These are phyloP conservation scores for Paramecium octaurelia DNA, from an alignment of 73 alveolate species.

Conservation along the genomic window DNA sequence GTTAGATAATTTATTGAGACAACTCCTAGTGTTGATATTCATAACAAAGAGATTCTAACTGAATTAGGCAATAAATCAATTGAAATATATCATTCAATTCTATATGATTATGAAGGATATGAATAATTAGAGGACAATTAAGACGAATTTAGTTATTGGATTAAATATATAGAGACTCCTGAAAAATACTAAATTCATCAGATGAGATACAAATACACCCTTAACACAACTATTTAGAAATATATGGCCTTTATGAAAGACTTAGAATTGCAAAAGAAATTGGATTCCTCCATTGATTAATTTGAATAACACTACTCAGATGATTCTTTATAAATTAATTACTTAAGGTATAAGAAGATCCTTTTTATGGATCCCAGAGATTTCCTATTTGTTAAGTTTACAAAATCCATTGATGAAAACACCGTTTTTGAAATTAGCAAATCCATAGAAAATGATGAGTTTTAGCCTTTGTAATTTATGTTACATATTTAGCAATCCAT, in stretches of 20 bases:
- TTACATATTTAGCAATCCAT: background rate
- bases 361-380: slow-evolving; percentile 50
- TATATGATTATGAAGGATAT: background rate
- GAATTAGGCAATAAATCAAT: background rate
- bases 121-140: background rate
- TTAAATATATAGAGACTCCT: slow-evolving; percentile 12
- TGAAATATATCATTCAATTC: background rate
- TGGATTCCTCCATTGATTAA: background rate
- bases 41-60: background rate
- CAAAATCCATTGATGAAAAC: background rate
- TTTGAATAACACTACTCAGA: background rate
- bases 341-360: slow-evolving; percentile 19
- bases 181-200: slow-evolving; percentile 1
- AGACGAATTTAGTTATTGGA: slow-evolving; percentile 37
- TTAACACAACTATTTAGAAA: background rate
- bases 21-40: background rate
- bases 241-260: slow-evolving; percentile 33
- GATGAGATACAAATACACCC: slow-evolving; percentile 31
- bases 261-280: background rate
- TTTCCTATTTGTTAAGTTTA: background rate
- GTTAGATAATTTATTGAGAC: background rate
- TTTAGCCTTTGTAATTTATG: background rate
- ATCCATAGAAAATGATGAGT: background rate
- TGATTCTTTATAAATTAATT: background rate
- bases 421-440: background rate